Base-by-base conservation (phyloP, 2,329 filamentous ascomycete species). In the Hymenotorrendiella dingleyae region DNA sequence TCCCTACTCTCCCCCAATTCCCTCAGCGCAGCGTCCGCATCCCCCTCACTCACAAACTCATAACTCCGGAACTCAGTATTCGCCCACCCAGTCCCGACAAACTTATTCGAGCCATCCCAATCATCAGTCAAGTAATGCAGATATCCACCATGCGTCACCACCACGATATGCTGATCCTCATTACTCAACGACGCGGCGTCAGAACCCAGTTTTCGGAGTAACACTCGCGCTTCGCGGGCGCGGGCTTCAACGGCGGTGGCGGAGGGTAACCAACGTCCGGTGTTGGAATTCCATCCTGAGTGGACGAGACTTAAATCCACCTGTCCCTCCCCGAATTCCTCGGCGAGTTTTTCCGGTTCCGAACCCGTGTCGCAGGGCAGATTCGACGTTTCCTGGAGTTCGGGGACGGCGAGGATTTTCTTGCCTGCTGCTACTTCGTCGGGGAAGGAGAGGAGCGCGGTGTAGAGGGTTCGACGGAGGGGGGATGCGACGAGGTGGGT, bases 101-200 rank as follows among this genome's bases (percentile, higher is more conserved):
- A 55, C 36, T 46, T 50, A 11, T 47, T 46, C 21, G 48, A 41
- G 3, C 80, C 84, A 41, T 78, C 70, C 78, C 82, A 94, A 57
- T 94, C 88, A 53, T 89, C 78, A 0, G 86, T 93, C 49, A 95
- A 67, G 56, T 87, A 94, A 62, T 95, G 89, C 55, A 94, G 61
- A 54, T 90, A 85, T 1, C 84, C 86, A 2, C 89, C 89, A 56
- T 94, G 89, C 3, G 86, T 84, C 6, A 94, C 86, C 2, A 89
- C 72, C 0, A 83, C 78, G 21, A 94, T 76, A 54, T 91, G 76
- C 3, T 67, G 69, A 55, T 85, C 80, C 54, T 57, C 8, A 50
- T 57, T 54, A 66, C 66, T 44, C 23, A 2, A 11, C 3, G 10
- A 9, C 21, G 21, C 9, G 19, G 30, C 14, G 14, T 26, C 12